Evolutionary conservation across 305 asterid genomes (phyloP).

Genomic region (Striga hermonthica): DNA sequence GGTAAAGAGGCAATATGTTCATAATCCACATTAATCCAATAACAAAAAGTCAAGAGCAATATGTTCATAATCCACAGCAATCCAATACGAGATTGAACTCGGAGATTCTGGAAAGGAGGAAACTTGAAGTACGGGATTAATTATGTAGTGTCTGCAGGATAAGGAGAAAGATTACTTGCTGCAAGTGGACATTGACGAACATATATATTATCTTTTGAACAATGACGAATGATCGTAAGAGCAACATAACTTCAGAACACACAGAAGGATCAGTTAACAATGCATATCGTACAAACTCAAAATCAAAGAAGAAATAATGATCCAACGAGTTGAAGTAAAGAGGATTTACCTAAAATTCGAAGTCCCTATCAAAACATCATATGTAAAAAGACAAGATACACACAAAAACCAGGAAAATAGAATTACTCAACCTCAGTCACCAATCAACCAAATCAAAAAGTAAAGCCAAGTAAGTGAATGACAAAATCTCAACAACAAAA

Average conservation of each 20-base stretch:
- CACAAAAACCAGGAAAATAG: too few relatives aligned
- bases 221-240: too few relatives aligned
- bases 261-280: not conserved
- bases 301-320: not conserved
- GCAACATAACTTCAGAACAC: not conserved
- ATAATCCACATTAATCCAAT: too few relatives aligned
- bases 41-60: too few relatives aligned
- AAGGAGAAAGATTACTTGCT: not conserved
- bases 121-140: not conserved
- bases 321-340: not conserved
- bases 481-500: not conserved
- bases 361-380: conserved; percentile 9
- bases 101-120: not conserved
- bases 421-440: too few relatives aligned
- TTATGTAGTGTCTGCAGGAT: not conserved
- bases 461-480: too few relatives aligned
- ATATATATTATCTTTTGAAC: not conserved
- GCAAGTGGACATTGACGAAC: not conserved
- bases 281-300: not conserved
- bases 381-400: not conserved
- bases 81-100: not conserved
- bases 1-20: too few relatives aligned
- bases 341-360: not conserved
- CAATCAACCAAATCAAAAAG: not conserved
- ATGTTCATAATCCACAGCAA: not conserved